Conservation (phyloP, 2,329 filamentous ascomycete genomes). For the Pleomassaria siparia region DNA sequence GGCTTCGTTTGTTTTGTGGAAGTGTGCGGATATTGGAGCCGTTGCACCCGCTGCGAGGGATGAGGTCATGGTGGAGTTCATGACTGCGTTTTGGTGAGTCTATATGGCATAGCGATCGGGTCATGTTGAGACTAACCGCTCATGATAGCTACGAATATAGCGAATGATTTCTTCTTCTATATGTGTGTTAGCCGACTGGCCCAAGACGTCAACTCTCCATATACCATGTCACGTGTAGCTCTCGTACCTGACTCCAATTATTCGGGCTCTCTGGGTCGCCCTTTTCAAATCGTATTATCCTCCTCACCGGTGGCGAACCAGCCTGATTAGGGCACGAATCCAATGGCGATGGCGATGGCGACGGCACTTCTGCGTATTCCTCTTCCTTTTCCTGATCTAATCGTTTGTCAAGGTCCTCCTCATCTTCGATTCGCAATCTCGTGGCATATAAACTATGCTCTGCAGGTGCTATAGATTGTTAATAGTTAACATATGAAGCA, state of each 20-base stretch:
- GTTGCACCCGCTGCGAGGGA: constrained; percentile 66
- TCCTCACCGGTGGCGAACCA: constrained; percentile 13
- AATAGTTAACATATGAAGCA: neutral
- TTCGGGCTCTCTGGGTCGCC: constrained; percentile 47
- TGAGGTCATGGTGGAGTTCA: constrained; percentile 69
- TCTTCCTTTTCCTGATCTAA: constrained; percentile 31
- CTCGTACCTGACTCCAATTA: constrained; percentile 43
- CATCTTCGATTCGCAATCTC: constrained; percentile 19
- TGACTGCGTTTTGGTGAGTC: constrained; percentile 24
- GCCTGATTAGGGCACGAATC: constrained; percentile 10
- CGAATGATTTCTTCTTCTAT: constrained; percentile 57
- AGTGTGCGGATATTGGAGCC: constrained; percentile 59
- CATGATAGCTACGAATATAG: constrained; percentile 59
- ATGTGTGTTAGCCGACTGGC: neutral
- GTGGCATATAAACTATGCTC: constrained; percentile 16
- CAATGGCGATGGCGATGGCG: constrained; percentile 14
- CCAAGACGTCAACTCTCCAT: neutral
- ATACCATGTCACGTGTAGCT: neutral
- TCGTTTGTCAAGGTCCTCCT: constrained; percentile 27
- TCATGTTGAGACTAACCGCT: constrained; percentile 46
- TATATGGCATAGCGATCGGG: neutral
- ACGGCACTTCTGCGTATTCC: constrained; percentile 24
- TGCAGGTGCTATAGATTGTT: neutral
- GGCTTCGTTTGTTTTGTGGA: constrained; percentile 52
- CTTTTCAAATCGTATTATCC: constrained; percentile 42